Evolutionary conservation across 768 basidiomycete genomes (phyloP).

Genomic region (Boletus reticuloceps): DNA sequence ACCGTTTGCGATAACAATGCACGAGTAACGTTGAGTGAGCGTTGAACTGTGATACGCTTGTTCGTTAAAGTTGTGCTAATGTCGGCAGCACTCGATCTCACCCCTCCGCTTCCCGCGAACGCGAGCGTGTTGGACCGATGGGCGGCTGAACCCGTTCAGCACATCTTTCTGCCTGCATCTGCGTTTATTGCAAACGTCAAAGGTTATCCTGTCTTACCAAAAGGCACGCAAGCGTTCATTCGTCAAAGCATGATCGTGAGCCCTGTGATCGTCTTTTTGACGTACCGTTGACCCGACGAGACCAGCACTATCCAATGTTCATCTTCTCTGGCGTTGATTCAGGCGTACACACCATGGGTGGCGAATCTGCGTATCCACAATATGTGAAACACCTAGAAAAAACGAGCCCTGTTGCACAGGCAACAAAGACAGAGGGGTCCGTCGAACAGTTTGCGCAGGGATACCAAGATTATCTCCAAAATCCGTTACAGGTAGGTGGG

Average conservation of each 20-base stretch:
- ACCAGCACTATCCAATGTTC: slow-evolving; percentile 80
- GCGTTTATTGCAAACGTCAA: slow-evolving; percentile 95
- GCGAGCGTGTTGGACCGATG: slow-evolving; percentile 78
- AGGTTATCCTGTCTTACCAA: slow-evolving; percentile 95
- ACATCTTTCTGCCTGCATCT: slow-evolving; percentile 85
- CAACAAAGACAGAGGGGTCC: slow-evolving; percentile 63
- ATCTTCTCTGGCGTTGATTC: slow-evolving; percentile 71
- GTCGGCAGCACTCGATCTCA: slow-evolving; percentile 80
- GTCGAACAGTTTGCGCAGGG: slow-evolving; percentile 90
- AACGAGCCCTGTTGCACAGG: slow-evolving; percentile 65
- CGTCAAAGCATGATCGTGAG: slow-evolving; percentile 84
- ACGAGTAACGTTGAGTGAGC: slow-evolving; percentile 77
- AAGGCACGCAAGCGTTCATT: slow-evolving; percentile 88
- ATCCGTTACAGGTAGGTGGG: slow-evolving; percentile 76
- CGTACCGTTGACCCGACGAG: slow-evolving; percentile 17
- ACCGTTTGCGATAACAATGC: slow-evolving; percentile 83
- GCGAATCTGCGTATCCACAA: slow-evolving; percentile 84
- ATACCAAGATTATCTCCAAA: slow-evolving; percentile 94
- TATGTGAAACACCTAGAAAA: slow-evolving; percentile 84
- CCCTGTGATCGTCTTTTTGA: slow-evolving; percentile 15
- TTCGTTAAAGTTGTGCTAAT: slow-evolving; percentile 9
- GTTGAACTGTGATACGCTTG: slow-evolving; percentile 21
- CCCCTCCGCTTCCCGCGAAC: slow-evolving; percentile 80
- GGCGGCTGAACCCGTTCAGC: slow-evolving; percentile 89
- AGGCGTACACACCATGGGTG: slow-evolving; percentile 73